phyloP scores from a whole-genome alignment of 1,284 basidiomycete species.

The Nidula niveotomentosa region DNA sequence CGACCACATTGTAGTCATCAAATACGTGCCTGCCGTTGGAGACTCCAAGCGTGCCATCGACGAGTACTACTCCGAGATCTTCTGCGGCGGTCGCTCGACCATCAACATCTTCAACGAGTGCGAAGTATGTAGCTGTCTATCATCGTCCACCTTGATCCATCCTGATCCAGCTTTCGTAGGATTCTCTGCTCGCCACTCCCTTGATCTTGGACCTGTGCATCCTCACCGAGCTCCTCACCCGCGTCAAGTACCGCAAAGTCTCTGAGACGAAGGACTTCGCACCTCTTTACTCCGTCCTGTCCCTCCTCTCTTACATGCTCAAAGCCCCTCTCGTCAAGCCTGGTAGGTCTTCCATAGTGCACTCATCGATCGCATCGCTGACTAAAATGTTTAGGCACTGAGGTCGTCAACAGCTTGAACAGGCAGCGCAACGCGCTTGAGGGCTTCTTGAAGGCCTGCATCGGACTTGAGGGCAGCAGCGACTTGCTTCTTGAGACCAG shows the following conservation, averaged over 20 bases:
- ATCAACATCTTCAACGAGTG: conserved; percentile 98
- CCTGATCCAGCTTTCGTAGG: conserved; percentile 43
- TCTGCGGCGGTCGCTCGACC: conserved; percentile 78
- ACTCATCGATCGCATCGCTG: too few species aligned
- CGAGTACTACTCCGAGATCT: conserved; percentile 97
- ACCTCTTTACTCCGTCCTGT: conserved; percentile 86
- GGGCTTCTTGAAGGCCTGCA: conserved; percentile 89
- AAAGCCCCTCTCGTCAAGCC: conserved; percentile 99
- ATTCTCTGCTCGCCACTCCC: conserved; percentile 94
- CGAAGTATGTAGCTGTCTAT: conserved; percentile 51
- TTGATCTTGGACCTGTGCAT: conserved; percentile 94
- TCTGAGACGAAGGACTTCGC: conserved; percentile 59
- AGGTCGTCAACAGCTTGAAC: conserved; percentile 94
- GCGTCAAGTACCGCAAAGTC: conserved; percentile 81
- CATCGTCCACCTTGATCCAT: conserved; percentile 4
- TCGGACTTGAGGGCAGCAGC: conserved; percentile 80
- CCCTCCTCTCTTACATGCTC: conserved; percentile 93
- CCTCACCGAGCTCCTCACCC: conserved; percentile 93
- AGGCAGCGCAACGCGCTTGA: conserved; percentile 96
- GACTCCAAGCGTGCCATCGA: conserved; percentile 98
- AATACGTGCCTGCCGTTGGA: conserved; percentile 92
- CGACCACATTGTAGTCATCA: conserved; percentile 97
- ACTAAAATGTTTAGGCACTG: conserved; percentile 39
- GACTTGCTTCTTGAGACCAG: conserved; percentile 88
- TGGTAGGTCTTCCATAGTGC: conserved; percentile 23